A percentile compares a stretch with the other conserved stretches of the same genome.
Conservation (phyloP, 495 filamentous ascomycete species). For the Penicillium alfredii region DNA sequence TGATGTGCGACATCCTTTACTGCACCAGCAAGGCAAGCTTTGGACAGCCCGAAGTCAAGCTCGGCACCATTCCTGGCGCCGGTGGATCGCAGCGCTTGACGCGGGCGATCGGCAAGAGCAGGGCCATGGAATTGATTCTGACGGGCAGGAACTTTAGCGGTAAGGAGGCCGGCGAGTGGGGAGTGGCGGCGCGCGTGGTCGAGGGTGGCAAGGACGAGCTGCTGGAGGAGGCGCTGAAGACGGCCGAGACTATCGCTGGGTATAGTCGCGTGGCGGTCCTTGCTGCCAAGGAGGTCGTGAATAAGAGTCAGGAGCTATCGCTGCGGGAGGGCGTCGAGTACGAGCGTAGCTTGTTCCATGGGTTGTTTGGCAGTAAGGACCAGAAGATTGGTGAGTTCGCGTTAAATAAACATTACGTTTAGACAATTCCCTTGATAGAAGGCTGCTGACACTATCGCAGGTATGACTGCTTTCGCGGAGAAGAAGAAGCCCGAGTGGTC, state of each 20-base stretch:
- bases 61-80: conserved; percentile 87
- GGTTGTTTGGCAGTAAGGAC: conserved; percentile 85
- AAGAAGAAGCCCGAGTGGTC: conserved; percentile 93
- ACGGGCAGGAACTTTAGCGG: conserved; percentile 79
- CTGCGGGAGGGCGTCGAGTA: conserved; percentile 89
- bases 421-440: not conserved
- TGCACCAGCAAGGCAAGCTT: conserved; percentile 77
- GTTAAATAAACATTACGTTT: not conserved
- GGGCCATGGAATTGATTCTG: conserved; percentile 90
- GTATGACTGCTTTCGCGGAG: conserved; percentile 91
- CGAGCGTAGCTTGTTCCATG: conserved; percentile 88
- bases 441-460: conserved; percentile 29
- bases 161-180: conserved; percentile 81
- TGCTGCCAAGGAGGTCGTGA: conserved; percentile 96
- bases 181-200: conserved; percentile 77
- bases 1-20: conserved; percentile 96
- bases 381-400: conserved; percentile 77
- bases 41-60: conserved; percentile 93
- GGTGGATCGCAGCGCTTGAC: conserved; percentile 90
- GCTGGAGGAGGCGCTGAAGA: conserved; percentile 68
- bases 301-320: conserved; percentile 86
- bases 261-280: conserved; percentile 73
- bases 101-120: conserved; percentile 76
- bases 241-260: conserved; percentile 82
- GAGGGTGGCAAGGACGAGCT: conserved; percentile 70